Base-by-base conservation (phyloP, 2,329 filamentous ascomycete genomes). In the Coccinonectria pachysandricola region DNA sequence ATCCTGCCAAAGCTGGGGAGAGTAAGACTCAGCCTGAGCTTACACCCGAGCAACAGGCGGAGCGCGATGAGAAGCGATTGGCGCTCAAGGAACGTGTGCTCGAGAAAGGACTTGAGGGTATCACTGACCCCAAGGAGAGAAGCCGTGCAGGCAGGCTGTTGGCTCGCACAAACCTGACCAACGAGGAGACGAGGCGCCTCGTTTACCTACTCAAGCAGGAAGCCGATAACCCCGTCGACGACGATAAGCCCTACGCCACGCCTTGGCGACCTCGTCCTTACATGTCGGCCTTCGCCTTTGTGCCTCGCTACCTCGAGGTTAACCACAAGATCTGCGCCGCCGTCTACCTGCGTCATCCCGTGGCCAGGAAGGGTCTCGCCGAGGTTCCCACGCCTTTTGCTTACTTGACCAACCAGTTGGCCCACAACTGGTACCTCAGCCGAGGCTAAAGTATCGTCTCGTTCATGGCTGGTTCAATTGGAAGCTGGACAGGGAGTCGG, bases 271-370 rank as follows among this genome's bases (percentile, higher is more conserved):
- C 91, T 8, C 71, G 86, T 30, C 70, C 79, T 27, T 96, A 73
- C 57, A 92, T 98, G 82, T 68, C 73, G 26, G 77, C 87, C 1
- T 98, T 98, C 57, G 86, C 87, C 13, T 95, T 94, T 57, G 86
- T 98, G 42, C 91, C 91, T 8, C 68, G 82, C 28, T 98, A 96
- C 56, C 72, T 98, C 34, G 92, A 98, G 61, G 91, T 98, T 44
- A 95, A 96, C 65, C 91, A 93, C 56, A 92, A 87, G 49, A 81
- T 96, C 46, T 98, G 91, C 58, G 79, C 87, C 1, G 91, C 91
- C 8, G 86, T 98, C 20, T 98, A 98, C 55, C 62, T 98, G 36
- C 72, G 91, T 31, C 88, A 98, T 62, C 91, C 91, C 0, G 88
- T 96, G 21, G 91, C 85, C 14, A 70, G 87, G 34, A 79, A 79